Conservation (phyloP, 2,329 filamentous ascomycete species). For the Colletotrichum sidae region DNA sequence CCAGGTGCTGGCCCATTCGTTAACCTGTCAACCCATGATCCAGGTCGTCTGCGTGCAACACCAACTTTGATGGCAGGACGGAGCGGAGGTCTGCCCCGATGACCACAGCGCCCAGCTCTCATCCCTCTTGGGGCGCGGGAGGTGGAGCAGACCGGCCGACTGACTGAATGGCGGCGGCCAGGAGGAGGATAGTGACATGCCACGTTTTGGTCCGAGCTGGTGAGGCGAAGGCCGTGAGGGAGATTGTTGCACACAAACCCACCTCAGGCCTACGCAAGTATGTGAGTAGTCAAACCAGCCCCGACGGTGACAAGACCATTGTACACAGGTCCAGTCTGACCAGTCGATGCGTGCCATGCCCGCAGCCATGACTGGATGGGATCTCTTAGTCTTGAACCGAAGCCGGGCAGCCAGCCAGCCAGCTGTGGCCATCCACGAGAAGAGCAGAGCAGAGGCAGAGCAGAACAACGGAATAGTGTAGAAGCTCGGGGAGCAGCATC, state of each 20-base stretch:
- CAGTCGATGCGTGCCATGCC: conserved; percentile 25
- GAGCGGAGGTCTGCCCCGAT: conserved; percentile 10
- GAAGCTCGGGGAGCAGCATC: conserved; percentile 26
- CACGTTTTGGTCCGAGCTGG: conserved; percentile 10
- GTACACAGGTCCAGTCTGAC: conserved; percentile 27
- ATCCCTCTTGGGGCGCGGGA: conserved; percentile 2
- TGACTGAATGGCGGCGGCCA: conserved; percentile 7
- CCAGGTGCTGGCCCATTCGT: conserved; percentile 18
- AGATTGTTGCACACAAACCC: conserved; percentile 29
- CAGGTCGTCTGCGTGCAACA: conserved; percentile 34
- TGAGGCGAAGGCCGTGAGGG: conserved; percentile 7
- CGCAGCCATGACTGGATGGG: conserved; percentile 9
- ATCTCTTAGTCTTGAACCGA: neutral
- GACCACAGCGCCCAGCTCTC: conserved; percentile 1
- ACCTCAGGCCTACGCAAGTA: conserved; percentile 16
- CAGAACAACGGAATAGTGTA: neutral
- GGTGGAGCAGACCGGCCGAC: conserved; percentile 1
- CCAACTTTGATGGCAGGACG: conserved; percentile 21
- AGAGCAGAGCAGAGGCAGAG: neutral
- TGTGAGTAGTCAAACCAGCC: neutral
- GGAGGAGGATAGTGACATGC: conserved; percentile 18
- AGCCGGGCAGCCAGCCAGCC: conserved; percentile 23
- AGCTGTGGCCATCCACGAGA: conserved; percentile 11
- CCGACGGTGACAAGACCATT: conserved; percentile 22
- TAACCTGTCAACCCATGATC: conserved; percentile 26